phyloP scores from a whole-genome alignment of 768 basidiomycete genomes.

The Russula dissimulans region DNA sequence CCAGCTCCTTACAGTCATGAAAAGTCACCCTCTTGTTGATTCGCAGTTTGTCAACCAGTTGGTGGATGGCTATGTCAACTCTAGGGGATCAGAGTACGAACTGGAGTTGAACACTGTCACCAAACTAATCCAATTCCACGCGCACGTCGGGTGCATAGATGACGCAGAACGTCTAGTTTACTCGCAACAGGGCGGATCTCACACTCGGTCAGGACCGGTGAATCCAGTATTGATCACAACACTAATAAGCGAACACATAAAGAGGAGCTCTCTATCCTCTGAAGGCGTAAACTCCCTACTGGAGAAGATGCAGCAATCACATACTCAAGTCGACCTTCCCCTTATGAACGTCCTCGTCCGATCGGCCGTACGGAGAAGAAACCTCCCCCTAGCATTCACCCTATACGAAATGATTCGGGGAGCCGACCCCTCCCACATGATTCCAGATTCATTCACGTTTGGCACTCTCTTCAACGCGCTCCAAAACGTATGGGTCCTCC shows the following conservation, averaged over 20 bases:
- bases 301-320: slow-evolving; percentile 31
- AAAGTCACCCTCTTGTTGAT: slow-evolving; percentile 2
- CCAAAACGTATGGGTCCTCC: not conserved
- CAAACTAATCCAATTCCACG: slow-evolving; percentile 23
- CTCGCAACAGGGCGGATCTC: slow-evolving; percentile 19
- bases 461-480: slow-evolving; percentile 18
- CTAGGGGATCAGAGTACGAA: slow-evolving; percentile 3
- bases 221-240: slow-evolving; percentile 29
- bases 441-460: slow-evolving; percentile 25
- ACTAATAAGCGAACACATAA: slow-evolving; percentile 32
- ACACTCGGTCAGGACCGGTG: slow-evolving; percentile 16
- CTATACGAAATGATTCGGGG: slow-evolving; percentile 35
- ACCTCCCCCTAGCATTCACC: slow-evolving; percentile 32
- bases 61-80: slow-evolving; percentile 11
- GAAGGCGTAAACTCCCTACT: slow-evolving; percentile 31
- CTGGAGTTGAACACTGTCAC: slow-evolving; percentile 17
- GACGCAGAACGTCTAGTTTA: slow-evolving; percentile 26
- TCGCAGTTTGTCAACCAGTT: slow-evolving; percentile 15
- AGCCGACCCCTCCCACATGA: slow-evolving; percentile 26
- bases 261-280: slow-evolving; percentile 21
- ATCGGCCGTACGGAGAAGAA: slow-evolving; percentile 28
- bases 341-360: slow-evolving; percentile 45
- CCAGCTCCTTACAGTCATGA: slow-evolving; percentile 28
- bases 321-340: slow-evolving; percentile 30
- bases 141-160: slow-evolving; percentile 27